A percentile compares a stretch with the other conserved stretches of the same genome.
Conservation (phyloP, 805 yeast species). For the Myxozyma monticola region DNA sequence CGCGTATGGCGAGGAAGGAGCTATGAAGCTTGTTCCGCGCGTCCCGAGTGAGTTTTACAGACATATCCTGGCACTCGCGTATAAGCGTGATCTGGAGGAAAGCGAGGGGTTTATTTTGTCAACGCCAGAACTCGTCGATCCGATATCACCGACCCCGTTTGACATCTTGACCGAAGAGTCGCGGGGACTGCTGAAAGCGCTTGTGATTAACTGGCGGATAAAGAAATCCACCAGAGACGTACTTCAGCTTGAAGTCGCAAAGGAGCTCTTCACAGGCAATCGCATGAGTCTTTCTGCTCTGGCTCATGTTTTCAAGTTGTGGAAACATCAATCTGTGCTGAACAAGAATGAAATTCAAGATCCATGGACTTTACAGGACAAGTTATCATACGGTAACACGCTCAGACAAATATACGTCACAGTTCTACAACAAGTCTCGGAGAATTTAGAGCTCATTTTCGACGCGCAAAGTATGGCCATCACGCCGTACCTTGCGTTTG, state of each 20-base stretch:
- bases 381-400: constrained; percentile 5
- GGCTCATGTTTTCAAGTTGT: not conserved
- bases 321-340: not conserved
- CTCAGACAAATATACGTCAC: constrained; percentile 8
- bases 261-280: constrained; percentile 33
- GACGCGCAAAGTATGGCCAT: not conserved
- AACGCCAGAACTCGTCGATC: too few relatives aligned
- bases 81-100: constrained; percentile 48
- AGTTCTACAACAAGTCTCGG: not conserved
- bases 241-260: constrained; percentile 53
- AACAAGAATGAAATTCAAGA: not conserved
- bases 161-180: constrained; percentile 47
- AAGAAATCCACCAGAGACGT: constrained; percentile 52
- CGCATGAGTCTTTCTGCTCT: not conserved
- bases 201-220: constrained; percentile 61
- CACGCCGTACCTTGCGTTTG: constrained; percentile 1
- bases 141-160: too few relatives aligned
- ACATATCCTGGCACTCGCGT: constrained; percentile 45
- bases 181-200: constrained; percentile 46
- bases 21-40: constrained; percentile 45
- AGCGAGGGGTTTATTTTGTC: too few relatives aligned
- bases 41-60: constrained; percentile 46
- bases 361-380: constrained; percentile 23
- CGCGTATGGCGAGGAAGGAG: too few relatives aligned
- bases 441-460: not conserved